Evolutionary conservation across 768 basidiomycete genomes (phyloP).

Genomic region (Tricholoma terreum): DNA sequence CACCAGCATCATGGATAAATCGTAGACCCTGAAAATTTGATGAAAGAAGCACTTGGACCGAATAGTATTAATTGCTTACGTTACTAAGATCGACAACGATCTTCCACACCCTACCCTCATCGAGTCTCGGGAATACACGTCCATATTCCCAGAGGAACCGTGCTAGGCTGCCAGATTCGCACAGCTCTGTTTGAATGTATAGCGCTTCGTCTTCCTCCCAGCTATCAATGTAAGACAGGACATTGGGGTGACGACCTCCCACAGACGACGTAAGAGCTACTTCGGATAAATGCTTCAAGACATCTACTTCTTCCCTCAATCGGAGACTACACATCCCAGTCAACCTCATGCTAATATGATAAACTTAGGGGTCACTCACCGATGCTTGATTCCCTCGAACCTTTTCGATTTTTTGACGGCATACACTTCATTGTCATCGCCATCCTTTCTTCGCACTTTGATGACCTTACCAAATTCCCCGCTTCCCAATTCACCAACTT

Average conservation of each 20-base stretch:
- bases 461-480: constrained; percentile 95
- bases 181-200: constrained; percentile 93
- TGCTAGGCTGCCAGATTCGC: constrained; percentile 88
- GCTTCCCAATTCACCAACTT: constrained; percentile 79
- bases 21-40: constrained; percentile 62
- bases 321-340: constrained; percentile 52
- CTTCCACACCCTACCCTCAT: constrained; percentile 96
- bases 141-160: constrained; percentile 93
- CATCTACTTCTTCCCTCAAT: constrained; percentile 91
- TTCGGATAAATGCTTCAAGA: constrained; percentile 71
- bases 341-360: constrained; percentile 29
- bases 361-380: constrained; percentile 49
- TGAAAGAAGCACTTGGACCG: constrained; percentile 27
- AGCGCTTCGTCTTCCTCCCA: constrained; percentile 92
- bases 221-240: constrained; percentile 86
- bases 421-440: constrained; percentile 51
- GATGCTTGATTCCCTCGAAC: constrained; percentile 87
- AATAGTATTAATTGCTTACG: constrained; percentile 51
- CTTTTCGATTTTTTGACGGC: constrained; percentile 95
- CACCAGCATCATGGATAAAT: constrained; percentile 85
- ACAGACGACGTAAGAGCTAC: constrained; percentile 31
- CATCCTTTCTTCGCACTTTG: constrained; percentile 70
- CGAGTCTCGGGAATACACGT: constrained; percentile 74
- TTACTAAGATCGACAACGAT: constrained; percentile 86
- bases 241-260: constrained; percentile 64